Evolutionary conservation across 495 filamentous ascomycete species (phyloP).

Genomic region (Penicillium pulvis): DNA sequence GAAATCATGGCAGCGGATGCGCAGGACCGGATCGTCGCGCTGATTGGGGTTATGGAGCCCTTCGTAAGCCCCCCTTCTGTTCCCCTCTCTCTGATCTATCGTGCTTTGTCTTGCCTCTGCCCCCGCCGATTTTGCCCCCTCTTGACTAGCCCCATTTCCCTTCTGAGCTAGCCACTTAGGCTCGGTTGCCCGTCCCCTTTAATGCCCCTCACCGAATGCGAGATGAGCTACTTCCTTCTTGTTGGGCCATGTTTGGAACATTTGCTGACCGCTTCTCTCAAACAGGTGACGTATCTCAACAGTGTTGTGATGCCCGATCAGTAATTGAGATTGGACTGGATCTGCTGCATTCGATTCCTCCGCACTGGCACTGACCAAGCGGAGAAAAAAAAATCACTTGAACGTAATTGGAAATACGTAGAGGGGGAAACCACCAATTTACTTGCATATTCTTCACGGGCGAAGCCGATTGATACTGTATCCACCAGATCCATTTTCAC

Average conservation of each 20-base stretch:
- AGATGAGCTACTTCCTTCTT: constrained; percentile 5
- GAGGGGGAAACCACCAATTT: neutral
- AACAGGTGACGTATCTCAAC: constrained; percentile 63
- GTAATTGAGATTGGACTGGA: constrained; percentile 7
- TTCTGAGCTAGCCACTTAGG: constrained; percentile 32
- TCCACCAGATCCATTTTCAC: neutral
- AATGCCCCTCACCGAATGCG: constrained; percentile 24
- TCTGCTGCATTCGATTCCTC: neutral
- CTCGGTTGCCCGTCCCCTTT: constrained; percentile 20
- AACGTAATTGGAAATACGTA: neutral
- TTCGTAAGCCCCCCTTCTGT: constrained; percentile 55
- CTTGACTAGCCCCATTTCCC: constrained; percentile 30
- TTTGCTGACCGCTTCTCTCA: constrained; percentile 33
- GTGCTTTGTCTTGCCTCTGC: constrained; percentile 24
- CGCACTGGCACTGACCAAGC: neutral
- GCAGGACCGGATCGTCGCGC: constrained; percentile 55
- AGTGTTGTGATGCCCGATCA: constrained; percentile 66
- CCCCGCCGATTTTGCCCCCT: constrained; percentile 36
- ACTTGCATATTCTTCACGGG: neutral
- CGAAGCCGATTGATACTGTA: neutral
- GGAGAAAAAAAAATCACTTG: neutral
- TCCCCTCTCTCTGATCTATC: constrained; percentile 22
- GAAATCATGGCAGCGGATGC: constrained; percentile 52
- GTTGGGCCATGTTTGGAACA: constrained; percentile 2
- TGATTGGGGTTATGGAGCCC: constrained; percentile 60